phyloP scores from a whole-genome alignment of 139 green algal genomes.

The Coelastrella sp. region DNA sequence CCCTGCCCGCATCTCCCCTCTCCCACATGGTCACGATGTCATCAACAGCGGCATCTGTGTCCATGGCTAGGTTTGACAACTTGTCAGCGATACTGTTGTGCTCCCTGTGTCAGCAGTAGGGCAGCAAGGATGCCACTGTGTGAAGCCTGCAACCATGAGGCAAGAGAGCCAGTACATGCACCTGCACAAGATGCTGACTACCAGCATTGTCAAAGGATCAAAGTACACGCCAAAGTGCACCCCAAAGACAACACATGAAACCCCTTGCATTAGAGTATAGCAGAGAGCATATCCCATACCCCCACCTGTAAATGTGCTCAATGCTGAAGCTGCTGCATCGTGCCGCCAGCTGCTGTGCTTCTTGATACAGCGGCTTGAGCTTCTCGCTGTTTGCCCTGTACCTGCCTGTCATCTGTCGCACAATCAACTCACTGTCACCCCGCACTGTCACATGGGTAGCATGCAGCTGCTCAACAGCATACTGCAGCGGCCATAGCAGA shows the following conservation, averaged over 20 bases:
- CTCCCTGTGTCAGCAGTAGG: neutral
- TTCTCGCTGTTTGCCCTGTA: neutral
- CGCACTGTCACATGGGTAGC: neutral
- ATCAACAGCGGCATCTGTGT: neutral
- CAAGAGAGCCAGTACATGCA: neutral
- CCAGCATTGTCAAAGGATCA: too few relatives aligned
- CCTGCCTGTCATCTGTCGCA: conserved; percentile 35
- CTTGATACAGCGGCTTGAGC: conserved; percentile 19
- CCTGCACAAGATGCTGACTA: neutral
- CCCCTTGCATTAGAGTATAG: neutral
- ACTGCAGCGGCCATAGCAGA: neutral
- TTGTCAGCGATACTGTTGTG: conserved; percentile 43
- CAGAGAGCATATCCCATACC: too few relatives aligned
- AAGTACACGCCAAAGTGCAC: neutral
- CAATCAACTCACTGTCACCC: conserved; percentile 50
- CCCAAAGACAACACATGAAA: neutral
- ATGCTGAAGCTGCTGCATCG: conserved; percentile 9
- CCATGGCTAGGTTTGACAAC: conserved; percentile 51
- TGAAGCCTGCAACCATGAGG: too few relatives aligned
- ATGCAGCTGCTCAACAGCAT: neutral
- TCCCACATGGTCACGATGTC: neutral
- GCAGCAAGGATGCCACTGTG: too few relatives aligned
- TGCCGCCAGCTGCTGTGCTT: neutral
- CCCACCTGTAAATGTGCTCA: conserved; percentile 44
- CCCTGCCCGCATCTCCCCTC: neutral